Evolutionary conservation across 306 rosid genomes (phyloP), one percentile per base, ranked within the genome.

Genomic region (Castanopsis chinensis): DNA sequence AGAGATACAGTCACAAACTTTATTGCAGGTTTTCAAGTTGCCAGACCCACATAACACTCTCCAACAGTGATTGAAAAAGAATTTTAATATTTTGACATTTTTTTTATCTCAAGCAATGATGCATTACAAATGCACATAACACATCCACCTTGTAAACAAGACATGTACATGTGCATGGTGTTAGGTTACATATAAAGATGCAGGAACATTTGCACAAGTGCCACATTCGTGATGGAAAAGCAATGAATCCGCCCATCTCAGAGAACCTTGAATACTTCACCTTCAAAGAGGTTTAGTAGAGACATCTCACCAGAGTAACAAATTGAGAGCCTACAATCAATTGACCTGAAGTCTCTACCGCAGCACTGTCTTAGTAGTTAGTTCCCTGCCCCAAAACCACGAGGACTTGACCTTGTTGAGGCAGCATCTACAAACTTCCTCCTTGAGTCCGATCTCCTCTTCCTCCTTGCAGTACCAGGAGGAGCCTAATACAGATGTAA

Each of bases 391-490:
- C 98, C 99, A 58, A 95, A 92, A 68, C 98, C 99, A 60, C 96
- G 92, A 76, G 98, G 96, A 76, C 86, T 54, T 28, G 97, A 96
- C 88, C 96, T 89, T 73, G 84, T 33, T 55, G 92, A 52, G 78
- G 87, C 70, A 0, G 93, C 76, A 76, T 87, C 90, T 11, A 64
- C 87, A 54, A 92, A 86, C 83, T 77, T 85, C 74, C 72, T 91
- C 80, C 85, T 85, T n/a, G 91, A 80, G 61, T 83, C 91, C 2
- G 91, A 84, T 80, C 79, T 86, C 85, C 82, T 92, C 81, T 89
- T 91, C 81, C 99, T 92, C 90, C 99, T 88, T 41, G 98, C 93
- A 43, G 98, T 95, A 59, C 99, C 98, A 4, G 89, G 88, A 63
- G 93, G 93, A 27, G 89, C 96, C 98, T 95, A 72, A 82, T 27